Conservation (phyloP, 129 eudicot genomes). For the Flaveria trinervia region DNA sequence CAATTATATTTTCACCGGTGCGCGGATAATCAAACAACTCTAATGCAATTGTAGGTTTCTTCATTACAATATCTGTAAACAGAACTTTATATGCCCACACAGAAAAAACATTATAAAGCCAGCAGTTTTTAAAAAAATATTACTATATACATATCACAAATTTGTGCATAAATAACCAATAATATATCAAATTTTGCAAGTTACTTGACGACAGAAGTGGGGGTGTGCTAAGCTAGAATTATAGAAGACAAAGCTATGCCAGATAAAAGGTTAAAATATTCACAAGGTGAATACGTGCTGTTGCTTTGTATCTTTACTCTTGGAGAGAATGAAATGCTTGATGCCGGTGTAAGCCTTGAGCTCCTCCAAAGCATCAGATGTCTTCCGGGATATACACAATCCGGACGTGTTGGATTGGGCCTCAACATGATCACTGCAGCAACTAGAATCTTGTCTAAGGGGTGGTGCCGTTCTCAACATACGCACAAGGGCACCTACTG, state of each 20-base stretch:
- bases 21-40: too few species aligned
- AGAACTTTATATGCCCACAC: background rate
- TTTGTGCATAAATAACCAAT: background rate
- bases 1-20: too few species aligned
- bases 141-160: slow-evolving; percentile 6
- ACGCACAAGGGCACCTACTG: slow-evolving; percentile 91
- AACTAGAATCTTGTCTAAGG: slow-evolving; percentile 70
- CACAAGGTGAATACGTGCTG: slow-evolving; percentile 13
- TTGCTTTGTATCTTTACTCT: slow-evolving; percentile 46
- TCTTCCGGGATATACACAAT: slow-evolving; percentile 56
- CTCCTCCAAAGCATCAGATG: slow-evolving; percentile 96
- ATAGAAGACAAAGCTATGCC: too few species aligned
- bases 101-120: background rate
- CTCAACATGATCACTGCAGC: slow-evolving; percentile 46
- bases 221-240: background rate
- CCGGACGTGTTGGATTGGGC: slow-evolving; percentile 46
- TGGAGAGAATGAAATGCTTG: slow-evolving; percentile 81
- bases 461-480: slow-evolving; percentile 98
- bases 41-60: too few species aligned
- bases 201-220: background rate
- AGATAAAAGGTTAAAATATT: background rate
- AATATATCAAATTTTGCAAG: background rate
- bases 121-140: background rate
- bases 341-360: slow-evolving; percentile 72
- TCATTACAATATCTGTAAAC: background rate